Percentiles rank a stretch among this genome's conserved stretches.
Evolutionary conservation across 441 rosid species (phyloP).

Genomic region (Theobroma grandiflorum): DNA sequence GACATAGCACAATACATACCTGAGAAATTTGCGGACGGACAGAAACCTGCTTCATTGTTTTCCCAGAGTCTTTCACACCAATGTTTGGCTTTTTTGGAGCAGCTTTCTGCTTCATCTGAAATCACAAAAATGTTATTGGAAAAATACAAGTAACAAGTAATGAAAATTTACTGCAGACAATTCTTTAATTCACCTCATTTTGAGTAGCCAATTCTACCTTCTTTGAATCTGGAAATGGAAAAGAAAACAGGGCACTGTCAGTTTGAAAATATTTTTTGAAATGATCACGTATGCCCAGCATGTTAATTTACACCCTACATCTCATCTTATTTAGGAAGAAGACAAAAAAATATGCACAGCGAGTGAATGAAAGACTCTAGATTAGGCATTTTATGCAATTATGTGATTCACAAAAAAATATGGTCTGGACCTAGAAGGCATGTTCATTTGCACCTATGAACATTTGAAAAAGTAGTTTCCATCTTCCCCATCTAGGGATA

Average conservation of each 20-base stretch:
- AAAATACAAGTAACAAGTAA: slow-evolving; percentile 20
- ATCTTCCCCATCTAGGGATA: background rate
- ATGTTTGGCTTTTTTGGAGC: slow-evolving; percentile 60
- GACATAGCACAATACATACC: slow-evolving; percentile 42
- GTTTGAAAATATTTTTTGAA: slow-evolving; percentile 27
- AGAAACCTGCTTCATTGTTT: slow-evolving; percentile 54
- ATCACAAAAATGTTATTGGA: slow-evolving; percentile 28
- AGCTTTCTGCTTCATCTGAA: slow-evolving; percentile 55
- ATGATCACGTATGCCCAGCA: slow-evolving; percentile 3
- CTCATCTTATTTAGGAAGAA: slow-evolving; percentile 8
- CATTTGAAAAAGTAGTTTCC: slow-evolving; percentile 8
- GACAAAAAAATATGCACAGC: background rate
- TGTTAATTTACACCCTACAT: background rate
- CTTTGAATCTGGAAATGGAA: slow-evolving; percentile 55
- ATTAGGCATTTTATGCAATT: background rate
- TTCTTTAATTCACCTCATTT: slow-evolving; percentile 57
- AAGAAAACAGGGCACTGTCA: slow-evolving; percentile 35
- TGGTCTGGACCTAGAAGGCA: background rate
- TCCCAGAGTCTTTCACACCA: slow-evolving; percentile 50
- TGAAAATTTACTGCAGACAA: slow-evolving; percentile 18
- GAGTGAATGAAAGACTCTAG: background rate
- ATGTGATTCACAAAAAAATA: background rate
- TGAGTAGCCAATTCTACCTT: slow-evolving; percentile 48
- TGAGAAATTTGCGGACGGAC: slow-evolving; percentile 46
- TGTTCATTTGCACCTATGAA: background rate